Conservation (phyloP, 495 filamentous ascomycete genomes). For the Pyrenula massariospora region DNA sequence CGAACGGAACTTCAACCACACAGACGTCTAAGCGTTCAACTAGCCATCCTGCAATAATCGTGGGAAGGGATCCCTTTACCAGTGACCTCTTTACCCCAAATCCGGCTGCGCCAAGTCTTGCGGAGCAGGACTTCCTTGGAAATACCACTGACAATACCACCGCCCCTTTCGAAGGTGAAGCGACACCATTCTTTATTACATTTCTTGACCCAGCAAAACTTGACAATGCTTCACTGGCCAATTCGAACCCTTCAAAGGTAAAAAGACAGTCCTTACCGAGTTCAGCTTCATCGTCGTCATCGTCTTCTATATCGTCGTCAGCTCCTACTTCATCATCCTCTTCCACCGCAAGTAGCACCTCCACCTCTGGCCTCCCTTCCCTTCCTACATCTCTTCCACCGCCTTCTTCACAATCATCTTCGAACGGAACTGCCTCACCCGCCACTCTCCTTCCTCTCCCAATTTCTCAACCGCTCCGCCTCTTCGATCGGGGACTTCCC, state of each 20-base stretch:
- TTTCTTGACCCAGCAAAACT: constrained; percentile 15
- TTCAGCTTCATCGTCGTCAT: background rate
- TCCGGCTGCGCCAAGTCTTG: constrained; percentile 50
- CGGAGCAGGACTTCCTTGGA: constrained; percentile 68
- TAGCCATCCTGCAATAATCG: constrained; percentile 3
- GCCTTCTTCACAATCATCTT: background rate
- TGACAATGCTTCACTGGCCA: constrained; percentile 11
- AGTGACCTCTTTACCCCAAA: constrained; percentile 35
- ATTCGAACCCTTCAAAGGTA: background rate
- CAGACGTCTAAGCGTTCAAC: constrained; percentile 11
- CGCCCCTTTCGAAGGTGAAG: constrained; percentile 37
- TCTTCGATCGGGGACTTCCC: constrained; percentile 69
- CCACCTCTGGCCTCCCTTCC: constrained; percentile 42
- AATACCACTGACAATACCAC: constrained; percentile 70
- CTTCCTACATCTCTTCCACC: constrained; percentile 41
- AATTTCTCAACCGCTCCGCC: constrained; percentile 63
- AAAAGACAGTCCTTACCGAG: background rate
- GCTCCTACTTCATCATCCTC: background rate
- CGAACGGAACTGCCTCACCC: constrained; percentile 58
- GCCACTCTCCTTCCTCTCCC: constrained; percentile 59
- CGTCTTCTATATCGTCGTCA: constrained; percentile 11
- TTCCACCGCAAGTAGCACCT: constrained; percentile 18
- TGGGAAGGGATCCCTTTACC: constrained; percentile 9
- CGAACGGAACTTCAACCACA: constrained; percentile 21
- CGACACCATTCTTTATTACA: constrained; percentile 40